Evolutionary conservation across 257 asterid genomes (phyloP).

Genomic region (Gardenia jasminoides): DNA sequence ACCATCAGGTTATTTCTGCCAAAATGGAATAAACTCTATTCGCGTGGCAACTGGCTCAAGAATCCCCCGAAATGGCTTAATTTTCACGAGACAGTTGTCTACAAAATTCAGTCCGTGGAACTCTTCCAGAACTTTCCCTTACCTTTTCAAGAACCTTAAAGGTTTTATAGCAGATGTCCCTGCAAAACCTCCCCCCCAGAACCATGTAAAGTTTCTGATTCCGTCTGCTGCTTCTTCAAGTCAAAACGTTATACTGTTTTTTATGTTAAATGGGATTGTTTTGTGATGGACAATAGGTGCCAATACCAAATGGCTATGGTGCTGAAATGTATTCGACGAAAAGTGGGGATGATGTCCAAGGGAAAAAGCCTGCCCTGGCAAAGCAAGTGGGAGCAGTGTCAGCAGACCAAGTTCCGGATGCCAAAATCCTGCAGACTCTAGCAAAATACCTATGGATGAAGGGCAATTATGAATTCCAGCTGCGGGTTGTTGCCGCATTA

Average conservation of each 20-base stretch:
- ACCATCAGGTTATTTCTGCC: conserved; percentile 9
- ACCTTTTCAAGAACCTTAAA: conserved; percentile 37
- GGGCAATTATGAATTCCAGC: conserved; percentile 72
- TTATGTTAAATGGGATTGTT: neutral
- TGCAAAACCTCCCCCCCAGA: conserved; percentile 44
- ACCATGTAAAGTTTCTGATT: conserved; percentile 32
- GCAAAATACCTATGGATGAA: conserved; percentile 87
- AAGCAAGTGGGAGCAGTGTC: conserved; percentile 38
- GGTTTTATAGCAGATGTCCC: conserved; percentile 72
- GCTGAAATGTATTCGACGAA: conserved; percentile 62
- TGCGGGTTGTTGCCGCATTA: conserved; percentile 81
- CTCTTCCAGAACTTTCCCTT: conserved; percentile 41
- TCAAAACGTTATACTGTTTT: neutral
- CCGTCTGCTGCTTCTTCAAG: neutral
- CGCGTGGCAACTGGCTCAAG: neutral
- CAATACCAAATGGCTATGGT: conserved; percentile 43
- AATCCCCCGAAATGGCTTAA: conserved; percentile 13
- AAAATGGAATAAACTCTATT: conserved; percentile 7
- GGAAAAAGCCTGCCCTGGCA: conserved; percentile 28
- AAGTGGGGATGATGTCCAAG: conserved; percentile 15
- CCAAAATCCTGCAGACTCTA: conserved; percentile 62
- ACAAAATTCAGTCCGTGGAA: conserved; percentile 40
- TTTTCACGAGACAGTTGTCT: conserved; percentile 36
- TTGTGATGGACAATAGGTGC: conserved; percentile 29
- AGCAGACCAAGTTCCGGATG: conserved; percentile 46